Evolutionary conservation across 2,329 filamentous ascomycete species (phyloP).

Genomic region (Corynespora cassiicola): DNA sequence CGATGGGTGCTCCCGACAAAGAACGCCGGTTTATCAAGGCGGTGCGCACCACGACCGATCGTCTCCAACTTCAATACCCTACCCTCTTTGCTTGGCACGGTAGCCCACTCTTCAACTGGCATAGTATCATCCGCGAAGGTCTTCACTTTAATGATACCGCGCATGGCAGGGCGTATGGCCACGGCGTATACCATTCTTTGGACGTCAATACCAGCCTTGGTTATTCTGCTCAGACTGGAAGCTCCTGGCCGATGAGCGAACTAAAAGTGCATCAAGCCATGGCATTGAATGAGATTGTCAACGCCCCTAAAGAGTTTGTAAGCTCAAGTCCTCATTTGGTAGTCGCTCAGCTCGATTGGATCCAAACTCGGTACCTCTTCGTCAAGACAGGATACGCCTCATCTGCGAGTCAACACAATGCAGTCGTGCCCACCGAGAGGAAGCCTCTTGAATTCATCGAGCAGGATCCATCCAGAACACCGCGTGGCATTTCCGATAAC

Average conservation of each 20-base stretch:
- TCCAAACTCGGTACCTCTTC: slow-evolving; percentile 87
- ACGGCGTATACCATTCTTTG: slow-evolving; percentile 83
- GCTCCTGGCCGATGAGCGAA: slow-evolving; percentile 70
- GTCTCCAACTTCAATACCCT: slow-evolving; percentile 58
- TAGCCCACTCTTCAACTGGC: slow-evolving; percentile 79
- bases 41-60: slow-evolving; percentile 56
- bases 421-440: slow-evolving; percentile 14
- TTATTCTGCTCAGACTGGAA: slow-evolving; percentile 51
- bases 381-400: slow-evolving; percentile 47
- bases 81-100: slow-evolving; percentile 91
- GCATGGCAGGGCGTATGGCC: slow-evolving; percentile 74
- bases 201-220: slow-evolving; percentile 62
- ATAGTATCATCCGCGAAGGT: slow-evolving; percentile 84
- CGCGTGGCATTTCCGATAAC: slow-evolving; percentile 45
- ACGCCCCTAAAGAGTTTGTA: slow-evolving; percentile 69
- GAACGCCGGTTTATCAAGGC: slow-evolving; percentile 76
- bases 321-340: slow-evolving; percentile 69
- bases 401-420: background rate
- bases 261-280: slow-evolving; percentile 67
- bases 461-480: slow-evolving; percentile 52
- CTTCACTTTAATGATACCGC: slow-evolving; percentile 70
- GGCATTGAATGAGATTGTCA: slow-evolving; percentile 86
- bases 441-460: slow-evolving; percentile 36
- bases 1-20: slow-evolving; percentile 89
- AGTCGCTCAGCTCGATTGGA: slow-evolving; percentile 80